Evolutionary conservation across 768 basidiomycete species (phyloP).

Genomic region (Peribolospora kevripleyi): DNA sequence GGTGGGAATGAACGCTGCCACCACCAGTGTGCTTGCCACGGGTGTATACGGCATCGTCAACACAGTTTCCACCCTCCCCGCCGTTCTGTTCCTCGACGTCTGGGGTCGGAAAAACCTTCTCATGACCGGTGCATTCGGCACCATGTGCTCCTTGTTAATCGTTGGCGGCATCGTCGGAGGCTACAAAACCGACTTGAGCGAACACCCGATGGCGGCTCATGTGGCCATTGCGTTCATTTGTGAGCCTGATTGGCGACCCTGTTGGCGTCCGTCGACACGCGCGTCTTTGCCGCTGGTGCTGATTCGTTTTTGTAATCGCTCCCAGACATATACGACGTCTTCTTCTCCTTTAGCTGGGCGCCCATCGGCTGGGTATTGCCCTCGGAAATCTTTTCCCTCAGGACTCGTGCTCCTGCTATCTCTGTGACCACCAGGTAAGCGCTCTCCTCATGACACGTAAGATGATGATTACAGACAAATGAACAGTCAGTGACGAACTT

Average conservation of each 20-base stretch:
- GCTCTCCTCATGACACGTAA: too few species aligned
- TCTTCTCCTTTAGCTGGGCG: background rate
- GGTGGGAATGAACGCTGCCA: slow-evolving; percentile 3
- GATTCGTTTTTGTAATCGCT: background rate
- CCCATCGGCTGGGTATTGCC: slow-evolving; percentile 4
- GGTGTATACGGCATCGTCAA: slow-evolving; percentile 12
- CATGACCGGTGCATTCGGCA: slow-evolving; percentile 5
- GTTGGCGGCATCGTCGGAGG: slow-evolving; percentile 7
- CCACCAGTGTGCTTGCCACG: slow-evolving; percentile 8
- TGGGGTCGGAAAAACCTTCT: slow-evolving; percentile 8
- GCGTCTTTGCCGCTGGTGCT: background rate
- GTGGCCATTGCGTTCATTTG: background rate
- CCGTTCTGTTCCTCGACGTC: slow-evolving; percentile 7
- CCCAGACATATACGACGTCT: background rate
- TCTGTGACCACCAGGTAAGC: slow-evolving; percentile 2
- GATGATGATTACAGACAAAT: too few species aligned
- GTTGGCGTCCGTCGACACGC: background rate
- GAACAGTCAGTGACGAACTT: too few species aligned
- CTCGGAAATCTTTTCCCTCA: background rate
- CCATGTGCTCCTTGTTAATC: slow-evolving; percentile 8
- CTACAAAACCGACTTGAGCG: background rate
- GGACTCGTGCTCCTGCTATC: background rate
- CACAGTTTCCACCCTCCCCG: slow-evolving; percentile 9
- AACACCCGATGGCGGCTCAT: slow-evolving; percentile 1
- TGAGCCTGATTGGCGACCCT: background rate